Percentiles rank a stretch among this genome's conserved stretches.
Evolutionary conservation across 495 filamentous ascomycete genomes (phyloP).

Genomic region (Neurospora sp.): DNA sequence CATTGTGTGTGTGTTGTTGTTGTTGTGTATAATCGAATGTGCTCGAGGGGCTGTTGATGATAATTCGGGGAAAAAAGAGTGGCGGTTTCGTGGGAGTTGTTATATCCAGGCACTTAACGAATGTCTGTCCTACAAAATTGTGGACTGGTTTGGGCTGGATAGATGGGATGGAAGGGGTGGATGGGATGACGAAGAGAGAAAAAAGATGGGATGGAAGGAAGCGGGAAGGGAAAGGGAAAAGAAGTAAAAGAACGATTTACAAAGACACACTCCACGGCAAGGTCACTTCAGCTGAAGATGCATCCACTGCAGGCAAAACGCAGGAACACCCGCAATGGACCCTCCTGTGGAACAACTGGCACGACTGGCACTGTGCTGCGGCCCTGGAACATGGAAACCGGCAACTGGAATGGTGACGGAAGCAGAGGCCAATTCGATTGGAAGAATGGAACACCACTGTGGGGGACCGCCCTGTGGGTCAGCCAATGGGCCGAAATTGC

Average conservation of each 20-base stretch:
- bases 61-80: background rate
- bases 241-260: background rate
- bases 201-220: background rate
- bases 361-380: background rate
- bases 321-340: background rate
- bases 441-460: background rate
- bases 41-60: background rate
- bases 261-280: background rate
- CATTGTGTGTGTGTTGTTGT: constrained; percentile 15
- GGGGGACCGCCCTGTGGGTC: background rate
- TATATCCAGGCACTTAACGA: background rate
- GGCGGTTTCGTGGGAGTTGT: background rate
- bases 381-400: background rate
- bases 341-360: too few relatives aligned
- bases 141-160: background rate
- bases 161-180: background rate
- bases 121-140: background rate
- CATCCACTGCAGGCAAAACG: background rate
- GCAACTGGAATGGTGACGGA: background rate
- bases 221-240: background rate
- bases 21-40: background rate
- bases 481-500: background rate
- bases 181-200: background rate
- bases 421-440: background rate
- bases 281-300: background rate